Evolutionary conservation across 352 stramenopile genomes (phyloP), one percentile per base, ranked within the genome.

Genomic region (Elongisporangium senticosum): DNA sequence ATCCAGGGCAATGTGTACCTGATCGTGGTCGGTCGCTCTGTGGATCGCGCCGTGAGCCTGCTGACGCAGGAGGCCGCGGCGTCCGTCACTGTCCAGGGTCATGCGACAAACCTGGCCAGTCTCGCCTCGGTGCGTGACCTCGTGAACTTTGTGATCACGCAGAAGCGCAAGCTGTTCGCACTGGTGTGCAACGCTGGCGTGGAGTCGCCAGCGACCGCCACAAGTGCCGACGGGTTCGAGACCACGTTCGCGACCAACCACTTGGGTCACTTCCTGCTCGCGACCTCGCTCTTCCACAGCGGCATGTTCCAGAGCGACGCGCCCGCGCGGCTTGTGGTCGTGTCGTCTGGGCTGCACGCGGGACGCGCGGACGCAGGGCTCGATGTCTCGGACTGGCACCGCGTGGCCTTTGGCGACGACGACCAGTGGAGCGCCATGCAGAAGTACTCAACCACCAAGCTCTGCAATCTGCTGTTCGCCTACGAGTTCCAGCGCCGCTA

Each of bases 141-240:
- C 49, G 58, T 55, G n/a, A 66, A 65, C 26, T 51, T 22, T 28
- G 28, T 79, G 22, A 58, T 75, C 51, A 40, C 57, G 19, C 50
- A 63, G 20, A 54, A 68, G 17, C 51, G 49, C 7, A 61, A 65
- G 55, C 20, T 81, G 10, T 78, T 74, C 77, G 68, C 64, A 19
- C 47, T 84, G 49, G 58, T 81, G 3, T 77, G 67, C 74, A 84
- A 84, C 53, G 72, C 62, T 13, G 72, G 75, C 1, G 28, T 81
- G 4, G 61, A 78, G 17, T 17, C 59, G 17, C 55, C 53, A 14
- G 26, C 23, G 14, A 66, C 65, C 26, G 54, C 58, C 4, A 23
- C 62, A 17, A 78, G 72, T 0, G 48, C 53, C 0, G 75, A 78
- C 22, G 75, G 72, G 17, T 77, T 78, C 22, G 69, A 82, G 53